Evolutionary conservation across 768 basidiomycete species (phyloP).

Genomic region (Baorangia bicolor): DNA sequence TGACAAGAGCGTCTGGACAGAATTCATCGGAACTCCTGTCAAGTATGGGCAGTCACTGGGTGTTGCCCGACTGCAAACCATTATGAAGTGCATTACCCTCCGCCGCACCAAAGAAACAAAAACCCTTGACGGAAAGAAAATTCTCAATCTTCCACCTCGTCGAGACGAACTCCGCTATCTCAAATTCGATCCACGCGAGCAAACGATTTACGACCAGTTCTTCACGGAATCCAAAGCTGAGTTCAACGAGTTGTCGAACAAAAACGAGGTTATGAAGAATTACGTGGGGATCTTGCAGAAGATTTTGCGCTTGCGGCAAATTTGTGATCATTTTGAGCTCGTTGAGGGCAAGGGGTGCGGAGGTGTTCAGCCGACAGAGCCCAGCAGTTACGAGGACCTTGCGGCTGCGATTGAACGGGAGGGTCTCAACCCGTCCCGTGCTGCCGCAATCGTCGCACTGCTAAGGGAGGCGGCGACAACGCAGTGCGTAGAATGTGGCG

Average conservation of each 20-base stretch:
- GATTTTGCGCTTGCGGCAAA: slow-evolving; percentile 93
- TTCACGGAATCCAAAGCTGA: slow-evolving; percentile 90
- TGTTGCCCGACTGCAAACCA: slow-evolving; percentile 88
- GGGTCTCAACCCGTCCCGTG: slow-evolving; percentile 74
- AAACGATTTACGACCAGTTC: slow-evolving; percentile 83
- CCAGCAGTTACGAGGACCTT: slow-evolving; percentile 71
- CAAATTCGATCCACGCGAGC: slow-evolving; percentile 79
- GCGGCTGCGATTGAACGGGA: slow-evolving; percentile 71
- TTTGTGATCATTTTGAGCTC: slow-evolving; percentile 94
- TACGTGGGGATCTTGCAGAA: slow-evolving; percentile 97
- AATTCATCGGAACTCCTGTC: slow-evolving; percentile 88
- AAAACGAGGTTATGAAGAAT: slow-evolving; percentile 96
- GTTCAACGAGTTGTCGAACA: slow-evolving; percentile 81
- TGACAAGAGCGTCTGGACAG: slow-evolving; percentile 91
- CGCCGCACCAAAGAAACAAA: slow-evolving; percentile 94
- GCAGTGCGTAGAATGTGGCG: slow-evolving; percentile 85
- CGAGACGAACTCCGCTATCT: slow-evolving; percentile 84
- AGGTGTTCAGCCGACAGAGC: slow-evolving; percentile 47
- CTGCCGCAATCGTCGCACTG: slow-evolving; percentile 80
- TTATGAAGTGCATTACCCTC: slow-evolving; percentile 96
- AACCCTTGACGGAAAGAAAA: slow-evolving; percentile 74
- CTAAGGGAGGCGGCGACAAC: slow-evolving; percentile 84
- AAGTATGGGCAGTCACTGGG: slow-evolving; percentile 90
- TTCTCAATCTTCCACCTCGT: slow-evolving; percentile 88
- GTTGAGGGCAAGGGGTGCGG: slow-evolving; percentile 67